These are phyloP conservation scores for Thuja plicata DNA, from an alignment of 83 land plant species.

Conservation along the genomic window DNA sequence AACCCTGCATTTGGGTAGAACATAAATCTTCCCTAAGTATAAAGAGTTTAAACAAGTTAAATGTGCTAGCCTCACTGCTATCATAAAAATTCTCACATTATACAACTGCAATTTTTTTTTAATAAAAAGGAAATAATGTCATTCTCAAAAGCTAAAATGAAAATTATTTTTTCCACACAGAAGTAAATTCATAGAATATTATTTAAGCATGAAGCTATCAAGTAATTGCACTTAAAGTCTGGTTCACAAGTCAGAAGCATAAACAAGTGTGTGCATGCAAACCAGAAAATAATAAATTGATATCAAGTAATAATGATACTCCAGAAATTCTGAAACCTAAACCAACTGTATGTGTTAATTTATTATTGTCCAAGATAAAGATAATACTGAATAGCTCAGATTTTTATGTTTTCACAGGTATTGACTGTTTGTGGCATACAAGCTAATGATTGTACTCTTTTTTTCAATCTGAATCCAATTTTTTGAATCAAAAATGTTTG, in stretches of 20 bases:
- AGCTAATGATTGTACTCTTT: not conserved
- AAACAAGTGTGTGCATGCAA: not conserved
- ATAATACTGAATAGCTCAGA: not conserved
- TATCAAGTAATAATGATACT: not conserved
- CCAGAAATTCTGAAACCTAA: not conserved
- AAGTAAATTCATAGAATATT: not conserved
- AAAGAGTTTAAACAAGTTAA: not conserved
- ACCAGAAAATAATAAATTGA: not conserved
- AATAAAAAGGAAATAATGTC: not conserved
- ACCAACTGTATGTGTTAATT: not conserved
- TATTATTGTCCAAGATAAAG: not conserved
- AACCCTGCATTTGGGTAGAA: conserved; percentile 56
- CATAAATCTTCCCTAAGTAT: not conserved
- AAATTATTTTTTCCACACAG: not conserved
- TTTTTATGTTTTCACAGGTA: not conserved
- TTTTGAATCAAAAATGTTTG: not conserved
- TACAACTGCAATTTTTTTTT: not conserved
- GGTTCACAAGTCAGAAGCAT: not conserved
- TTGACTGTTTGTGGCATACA: not conserved
- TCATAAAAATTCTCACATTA: not conserved
- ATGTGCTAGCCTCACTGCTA: not conserved
- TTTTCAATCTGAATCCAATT: not conserved
- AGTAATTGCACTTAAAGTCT: not conserved
- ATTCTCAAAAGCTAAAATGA: not conserved
- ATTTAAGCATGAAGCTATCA: not conserved